Conservation (phyloP, 2,329 filamentous ascomycete genomes). For the Botrytis deweyae region DNA sequence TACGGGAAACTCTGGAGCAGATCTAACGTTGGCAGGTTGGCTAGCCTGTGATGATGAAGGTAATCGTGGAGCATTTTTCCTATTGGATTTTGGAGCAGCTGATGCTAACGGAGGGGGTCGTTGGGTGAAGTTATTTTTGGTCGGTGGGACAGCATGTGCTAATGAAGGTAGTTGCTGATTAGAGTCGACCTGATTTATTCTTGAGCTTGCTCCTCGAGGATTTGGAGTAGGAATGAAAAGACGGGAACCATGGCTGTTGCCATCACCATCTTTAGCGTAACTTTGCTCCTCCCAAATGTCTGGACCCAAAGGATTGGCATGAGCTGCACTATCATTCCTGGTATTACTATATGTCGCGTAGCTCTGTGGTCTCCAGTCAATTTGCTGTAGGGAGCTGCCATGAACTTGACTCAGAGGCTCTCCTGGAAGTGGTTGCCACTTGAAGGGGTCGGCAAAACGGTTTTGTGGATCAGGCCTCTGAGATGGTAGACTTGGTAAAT, state of each 20-base stretch:
- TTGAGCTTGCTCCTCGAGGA: not conserved
- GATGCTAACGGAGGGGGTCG: not conserved
- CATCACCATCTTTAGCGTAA: not conserved
- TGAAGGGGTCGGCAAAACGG: not conserved
- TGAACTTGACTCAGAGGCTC: not conserved
- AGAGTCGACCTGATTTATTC: not conserved
- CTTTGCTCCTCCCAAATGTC: not conserved
- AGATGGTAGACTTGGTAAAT: not conserved
- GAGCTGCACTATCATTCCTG: not conserved
- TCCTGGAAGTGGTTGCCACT: not conserved
- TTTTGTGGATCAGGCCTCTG: not conserved
- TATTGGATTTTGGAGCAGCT: not conserved
- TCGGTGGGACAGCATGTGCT: not conserved
- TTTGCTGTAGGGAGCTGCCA: not conserved
- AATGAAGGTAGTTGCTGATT: not conserved
- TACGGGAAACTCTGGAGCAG: not conserved
- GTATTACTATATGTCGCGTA: not conserved
- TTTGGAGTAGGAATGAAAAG: not conserved
- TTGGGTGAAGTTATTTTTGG: not conserved
- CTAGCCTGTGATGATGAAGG: not conserved
- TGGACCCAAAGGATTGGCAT: not conserved
- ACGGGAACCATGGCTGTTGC: not conserved
- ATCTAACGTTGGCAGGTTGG: not conserved
- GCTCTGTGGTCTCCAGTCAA: not conserved
- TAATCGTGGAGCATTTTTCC: not conserved